Evolutionary conservation across 306 rosid species (phyloP), one percentile per base, ranked within the genome.

Genomic region (Cucumis sativus): DNA sequence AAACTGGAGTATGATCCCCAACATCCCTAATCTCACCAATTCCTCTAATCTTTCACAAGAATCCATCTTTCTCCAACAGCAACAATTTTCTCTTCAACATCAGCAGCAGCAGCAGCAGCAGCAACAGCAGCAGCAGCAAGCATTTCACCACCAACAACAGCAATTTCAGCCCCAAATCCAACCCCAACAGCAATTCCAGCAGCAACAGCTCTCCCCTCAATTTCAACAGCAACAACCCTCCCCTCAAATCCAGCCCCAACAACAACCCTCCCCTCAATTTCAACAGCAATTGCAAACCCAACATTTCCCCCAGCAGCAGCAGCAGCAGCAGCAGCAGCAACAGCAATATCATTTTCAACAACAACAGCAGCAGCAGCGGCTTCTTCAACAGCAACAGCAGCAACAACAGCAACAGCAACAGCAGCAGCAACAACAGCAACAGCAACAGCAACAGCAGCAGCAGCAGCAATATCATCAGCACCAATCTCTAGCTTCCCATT

Each of bases 401-500:
- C 87, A 76, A 2, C 84, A 64, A 20, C 82, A 76, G 2, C 83
- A 80, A 15, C 87, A 87, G 67, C 47, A 41, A 12, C 47, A 43
- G 0, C 49, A 43, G 0, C 49, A 43, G 0, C 49, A 43, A 20
- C 82, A 76, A 2, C 83, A 80, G 20, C 87, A 87, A 75, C 47
- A 41, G 3, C 47, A 43, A 0, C 49, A 43, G 0, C 49, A 43
- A 0, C 49, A 43, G 3, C 49, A 43, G 3, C 49, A 43, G 10
- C 49, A 43, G 9, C 87, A 82, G 15, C 92, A 83, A 5, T 93
- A 89, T 58, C 93, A 84, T 63, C 91, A 89, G 30, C 96, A 93
- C 72, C 98, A 90, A 82, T 95, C 97, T 3, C 87, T 95, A 30
- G 95, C 97, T 64, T 95, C 96, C 51, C 97, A 95, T 82, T 95